Percentiles rank a stretch among this genome's conserved stretches.
Conservation (phyloP, 2,329 filamentous ascomycete genomes). For the Pezicula carpinea region DNA sequence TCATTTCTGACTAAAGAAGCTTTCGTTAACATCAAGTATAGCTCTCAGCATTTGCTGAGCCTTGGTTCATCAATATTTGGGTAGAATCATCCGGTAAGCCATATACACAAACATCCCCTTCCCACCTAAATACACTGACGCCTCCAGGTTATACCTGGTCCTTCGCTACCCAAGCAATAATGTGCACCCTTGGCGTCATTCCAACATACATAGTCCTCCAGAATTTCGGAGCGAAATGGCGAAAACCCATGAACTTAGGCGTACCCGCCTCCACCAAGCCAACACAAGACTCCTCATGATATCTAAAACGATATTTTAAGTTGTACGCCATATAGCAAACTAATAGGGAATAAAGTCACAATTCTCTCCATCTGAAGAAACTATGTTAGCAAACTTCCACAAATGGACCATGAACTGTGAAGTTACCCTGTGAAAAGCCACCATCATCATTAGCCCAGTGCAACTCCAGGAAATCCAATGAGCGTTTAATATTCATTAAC, state of each 20-base stretch:
- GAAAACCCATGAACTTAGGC: slow-evolving; percentile 8
- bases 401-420: background rate
- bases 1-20: slow-evolving; percentile 25
- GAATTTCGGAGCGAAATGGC: slow-evolving; percentile 18
- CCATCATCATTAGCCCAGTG: slow-evolving; percentile 17
- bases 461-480: slow-evolving; percentile 35
- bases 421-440: background rate
- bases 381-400: background rate
- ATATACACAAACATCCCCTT: background rate
- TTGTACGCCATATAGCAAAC: too few relatives aligned
- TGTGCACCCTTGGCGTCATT: slow-evolving; percentile 23
- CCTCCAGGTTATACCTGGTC: slow-evolving; percentile 23
- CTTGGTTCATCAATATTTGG: slow-evolving; percentile 27
- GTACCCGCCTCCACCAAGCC: background rate
- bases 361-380: background rate
- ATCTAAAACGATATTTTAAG: too few relatives aligned
- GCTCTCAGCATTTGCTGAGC: slow-evolving; percentile 16
- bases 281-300: background rate
- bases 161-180: slow-evolving; percentile 26
- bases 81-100: slow-evolving; percentile 13
- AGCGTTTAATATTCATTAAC: slow-evolving; percentile 35
- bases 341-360: slow-evolving; percentile 3
- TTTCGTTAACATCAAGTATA: slow-evolving; percentile 17
- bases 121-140: background rate
- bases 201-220: slow-evolving; percentile 21